A percentile compares a stretch with the other conserved stretches of the same genome.
These are phyloP conservation scores for Rutidosis leptorrhynchoides DNA, from an alignment of 129 eudicot species.

Conservation along the genomic window DNA sequence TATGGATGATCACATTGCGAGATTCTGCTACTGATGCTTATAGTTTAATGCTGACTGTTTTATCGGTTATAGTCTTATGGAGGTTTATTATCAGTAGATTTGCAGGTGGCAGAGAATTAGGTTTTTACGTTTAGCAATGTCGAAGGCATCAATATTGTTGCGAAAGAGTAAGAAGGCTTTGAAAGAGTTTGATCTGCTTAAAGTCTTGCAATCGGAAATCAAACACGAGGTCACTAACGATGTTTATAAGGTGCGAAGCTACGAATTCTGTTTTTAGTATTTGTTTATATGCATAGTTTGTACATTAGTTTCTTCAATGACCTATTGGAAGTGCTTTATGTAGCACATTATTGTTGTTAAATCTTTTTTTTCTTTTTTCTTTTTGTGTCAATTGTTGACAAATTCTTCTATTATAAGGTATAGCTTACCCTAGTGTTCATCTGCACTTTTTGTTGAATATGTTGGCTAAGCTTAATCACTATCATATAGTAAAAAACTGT, in stretches of 20 bases:
- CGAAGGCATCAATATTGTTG: conserved; percentile 27
- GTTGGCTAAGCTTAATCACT: background rate
- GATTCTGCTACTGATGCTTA: no score
- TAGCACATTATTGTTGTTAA: background rate
- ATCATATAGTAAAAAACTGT: background rate
- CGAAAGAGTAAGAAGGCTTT: conserved; percentile 38
- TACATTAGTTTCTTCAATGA: background rate
- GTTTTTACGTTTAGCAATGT: conserved; percentile 15
- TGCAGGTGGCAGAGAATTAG: conserved; percentile 18
- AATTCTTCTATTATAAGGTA: background rate
- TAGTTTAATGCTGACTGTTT: background rate
- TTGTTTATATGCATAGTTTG: background rate
- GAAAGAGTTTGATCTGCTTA: conserved; percentile 48
- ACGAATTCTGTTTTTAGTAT: background rate
- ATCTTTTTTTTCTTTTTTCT: background rate
- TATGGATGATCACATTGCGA: background rate
- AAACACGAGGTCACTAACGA: conserved; percentile 50
- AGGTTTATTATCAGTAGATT: background rate
- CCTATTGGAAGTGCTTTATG: background rate
- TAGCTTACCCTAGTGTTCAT: background rate
- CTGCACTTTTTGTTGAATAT: background rate
- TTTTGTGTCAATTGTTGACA: background rate
- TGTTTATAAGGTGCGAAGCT: conserved; percentile 45
- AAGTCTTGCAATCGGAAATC: conserved; percentile 65
- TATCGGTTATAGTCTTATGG: no score